Evolutionary conservation across 352 stramenopile genomes (phyloP), one percentile per base, ranked within the genome.

Genomic region (Saprolegnia diclina): DNA sequence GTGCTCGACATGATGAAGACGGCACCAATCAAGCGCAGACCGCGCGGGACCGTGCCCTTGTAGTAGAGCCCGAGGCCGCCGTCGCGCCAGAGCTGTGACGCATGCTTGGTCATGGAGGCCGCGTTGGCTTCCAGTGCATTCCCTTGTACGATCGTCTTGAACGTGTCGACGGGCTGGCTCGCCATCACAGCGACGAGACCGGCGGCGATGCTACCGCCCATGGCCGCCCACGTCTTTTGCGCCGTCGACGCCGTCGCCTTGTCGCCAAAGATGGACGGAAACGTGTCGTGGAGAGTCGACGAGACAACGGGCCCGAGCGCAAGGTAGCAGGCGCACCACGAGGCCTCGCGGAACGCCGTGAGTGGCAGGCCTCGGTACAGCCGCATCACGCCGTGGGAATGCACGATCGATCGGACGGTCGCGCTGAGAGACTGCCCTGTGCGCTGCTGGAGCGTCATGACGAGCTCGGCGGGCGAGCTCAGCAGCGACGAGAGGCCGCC

Each of bases 401-500:
- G 63, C 38, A 81, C 74, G 52, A 92, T 72, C 21, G 90, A 77
- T 46, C 76, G 74, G 56, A 92, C 76, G 0, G 86, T 94, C 14
- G 73, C 71, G 3, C 71, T 68, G 52, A 94, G 87, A 62, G 76
- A 79, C 73, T 86, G 83, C 54, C 84, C 86, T 22, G 77, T 88
- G 78, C 90, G 90, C 71, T 94, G 86, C 75, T 94, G 86, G 59
- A 92, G 78, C 62, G 86, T 94, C 86, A 94, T 94, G 56, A 91
- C 79, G 35, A 94, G 78, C 72, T 94, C 86, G 16, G 83, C 86
- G 0, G 86, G 77, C 0, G 83, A 87, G 45, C 83, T 89, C 13
- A 94, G 72, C 48, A 78, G 62, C 38, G 86, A 79, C 13, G 86
- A 92, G 21, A 75, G 78, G 26, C 85, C 66, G 38, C 86, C 86